phyloP scores from a whole-genome alignment of 352 stramenopile species.

The Elongisporangium anandrum region DNA sequence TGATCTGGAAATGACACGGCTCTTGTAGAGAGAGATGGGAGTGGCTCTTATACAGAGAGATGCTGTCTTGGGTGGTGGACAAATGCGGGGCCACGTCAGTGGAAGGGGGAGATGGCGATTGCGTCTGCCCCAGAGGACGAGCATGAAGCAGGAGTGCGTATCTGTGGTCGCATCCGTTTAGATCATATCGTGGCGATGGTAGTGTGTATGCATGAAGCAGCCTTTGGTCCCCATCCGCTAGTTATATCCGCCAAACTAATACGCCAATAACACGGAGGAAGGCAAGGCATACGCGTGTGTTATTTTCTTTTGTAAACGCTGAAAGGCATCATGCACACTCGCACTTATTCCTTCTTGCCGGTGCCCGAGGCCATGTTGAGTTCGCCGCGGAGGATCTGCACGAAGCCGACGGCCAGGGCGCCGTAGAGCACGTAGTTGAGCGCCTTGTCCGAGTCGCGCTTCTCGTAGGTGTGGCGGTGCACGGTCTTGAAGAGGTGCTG shows the following conservation, averaged over 20 bases:
- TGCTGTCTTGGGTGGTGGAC: constrained; percentile 7
- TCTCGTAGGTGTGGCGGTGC: constrained; percentile 61
- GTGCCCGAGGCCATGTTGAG: constrained; percentile 63
- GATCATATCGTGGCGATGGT: background rate
- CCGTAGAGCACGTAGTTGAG: constrained; percentile 33
- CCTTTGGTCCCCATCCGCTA: no score
- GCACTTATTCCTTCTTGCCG: constrained; percentile 65
- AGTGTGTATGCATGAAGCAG: no score
- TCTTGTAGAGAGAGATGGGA: constrained; percentile 1
- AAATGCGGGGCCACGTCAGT: background rate
- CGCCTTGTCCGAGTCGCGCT: constrained; percentile 49
- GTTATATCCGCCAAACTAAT: no score
- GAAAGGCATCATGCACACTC: no score
- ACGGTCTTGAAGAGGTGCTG: constrained; percentile 66
- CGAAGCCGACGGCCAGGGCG: constrained; percentile 46
- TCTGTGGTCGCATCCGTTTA: no score
- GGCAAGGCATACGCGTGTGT: background rate
- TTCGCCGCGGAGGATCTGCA: constrained; percentile 60
- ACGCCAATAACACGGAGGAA: background rate
- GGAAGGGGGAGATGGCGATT: background rate
- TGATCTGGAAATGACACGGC: constrained; percentile 6
- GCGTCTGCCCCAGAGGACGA: background rate
- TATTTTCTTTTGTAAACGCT: constrained; percentile 5
- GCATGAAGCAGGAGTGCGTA: no score
- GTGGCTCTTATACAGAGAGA: constrained; percentile 23